These are phyloP conservation scores for Populus hybrid DNA, from an alignment of 441 rosid genomes.

Conservation along the genomic window DNA sequence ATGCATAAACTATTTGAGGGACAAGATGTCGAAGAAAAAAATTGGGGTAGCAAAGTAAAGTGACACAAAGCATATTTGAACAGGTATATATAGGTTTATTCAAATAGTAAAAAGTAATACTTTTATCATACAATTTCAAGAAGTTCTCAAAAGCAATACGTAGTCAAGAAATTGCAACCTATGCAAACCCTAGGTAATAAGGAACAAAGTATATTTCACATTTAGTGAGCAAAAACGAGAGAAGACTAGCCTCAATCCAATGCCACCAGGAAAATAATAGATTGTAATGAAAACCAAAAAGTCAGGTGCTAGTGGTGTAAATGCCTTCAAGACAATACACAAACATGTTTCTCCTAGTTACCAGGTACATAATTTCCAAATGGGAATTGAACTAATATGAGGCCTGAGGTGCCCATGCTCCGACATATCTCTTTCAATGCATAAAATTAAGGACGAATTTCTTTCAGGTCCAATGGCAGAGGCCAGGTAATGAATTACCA, in stretches of 20 bases:
- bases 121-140: conserved; percentile 1
- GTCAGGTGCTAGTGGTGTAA: neutral
- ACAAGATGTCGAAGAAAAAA: neutral
- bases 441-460: neutral
- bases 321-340: neutral
- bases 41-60: too few species aligned
- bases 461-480: neutral
- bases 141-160: neutral
- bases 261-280: neutral
- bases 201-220: neutral
- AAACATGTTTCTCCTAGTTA: neutral
- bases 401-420: neutral
- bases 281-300: neutral
- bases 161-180: neutral
- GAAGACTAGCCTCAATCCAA: too few species aligned
- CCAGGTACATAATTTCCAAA: conserved; percentile 2
- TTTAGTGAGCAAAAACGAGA: too few species aligned
- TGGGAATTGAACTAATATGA: neutral
- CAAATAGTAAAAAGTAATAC: neutral
- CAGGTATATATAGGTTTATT: neutral
- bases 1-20: neutral
- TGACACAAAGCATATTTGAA: too few species aligned
- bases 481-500: neutral
- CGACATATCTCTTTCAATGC: neutral
- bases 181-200: too few species aligned